Evolutionary conservation across 345 rosid species (phyloP).

Genomic region (Gynandropsis gynandra): DNA sequence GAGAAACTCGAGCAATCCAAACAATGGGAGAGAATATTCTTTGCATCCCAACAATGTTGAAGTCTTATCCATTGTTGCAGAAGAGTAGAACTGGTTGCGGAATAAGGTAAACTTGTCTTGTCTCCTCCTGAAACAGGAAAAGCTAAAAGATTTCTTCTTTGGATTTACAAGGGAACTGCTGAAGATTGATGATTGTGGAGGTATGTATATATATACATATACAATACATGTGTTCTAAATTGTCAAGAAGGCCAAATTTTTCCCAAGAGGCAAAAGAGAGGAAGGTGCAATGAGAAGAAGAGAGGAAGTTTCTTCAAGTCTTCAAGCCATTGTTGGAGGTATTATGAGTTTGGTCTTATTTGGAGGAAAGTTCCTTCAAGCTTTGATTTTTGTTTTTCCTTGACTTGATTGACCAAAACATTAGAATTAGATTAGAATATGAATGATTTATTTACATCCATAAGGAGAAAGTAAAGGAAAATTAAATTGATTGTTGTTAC

Average conservation of each 20-base stretch:
- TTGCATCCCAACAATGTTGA: conserved; percentile 16
- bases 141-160: conserved; percentile 8
- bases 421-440: too few relatives aligned
- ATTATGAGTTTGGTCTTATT: too few relatives aligned
- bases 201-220: conserved; percentile 16
- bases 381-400: too few relatives aligned
- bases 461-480: too few relatives aligned
- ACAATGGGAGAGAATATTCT: conserved; percentile 19
- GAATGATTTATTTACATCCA: too few relatives aligned
- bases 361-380: too few relatives aligned
- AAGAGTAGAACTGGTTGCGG: conserved; percentile 10
- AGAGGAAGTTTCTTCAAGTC: conserved; percentile 21
- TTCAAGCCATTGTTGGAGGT: too few relatives aligned
- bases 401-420: too few relatives aligned
- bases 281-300: conserved; percentile 17
- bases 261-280: conserved; percentile 25
- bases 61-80: conserved; percentile 29
- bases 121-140: not conserved
- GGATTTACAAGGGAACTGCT: conserved; percentile 8
- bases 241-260: not conserved
- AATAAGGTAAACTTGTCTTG: conserved; percentile 10
- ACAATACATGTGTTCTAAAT: conserved; percentile 1
- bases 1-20: conserved; percentile 23
- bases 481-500: too few relatives aligned
- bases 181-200: conserved; percentile 7